These are phyloP conservation scores for Centella asiatica DNA, from an alignment of 129 eudicot genomes.

Conservation along the genomic window DNA sequence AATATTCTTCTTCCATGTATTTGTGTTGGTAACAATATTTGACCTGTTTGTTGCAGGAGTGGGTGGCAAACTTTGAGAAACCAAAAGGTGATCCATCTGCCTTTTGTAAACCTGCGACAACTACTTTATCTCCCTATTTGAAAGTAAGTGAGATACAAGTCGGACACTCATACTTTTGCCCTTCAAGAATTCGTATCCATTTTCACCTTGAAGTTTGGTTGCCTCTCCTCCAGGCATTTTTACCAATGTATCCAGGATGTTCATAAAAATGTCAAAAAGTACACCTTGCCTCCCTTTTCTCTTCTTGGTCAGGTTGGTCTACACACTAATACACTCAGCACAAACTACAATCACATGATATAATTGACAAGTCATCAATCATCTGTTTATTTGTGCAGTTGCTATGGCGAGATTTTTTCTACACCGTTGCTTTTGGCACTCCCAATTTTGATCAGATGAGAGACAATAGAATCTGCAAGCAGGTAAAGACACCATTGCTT, in stretches of 20 bases:
- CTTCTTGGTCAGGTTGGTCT: conserved; percentile 73
- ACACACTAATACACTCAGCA: no score
- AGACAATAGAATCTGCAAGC: conserved; percentile 76
- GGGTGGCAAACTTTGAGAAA: conserved; percentile 94
- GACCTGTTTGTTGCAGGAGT: conserved; percentile 41
- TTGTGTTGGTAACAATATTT: no score
- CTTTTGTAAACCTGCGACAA: conserved; percentile 69
- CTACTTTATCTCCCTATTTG: conserved; percentile 75
- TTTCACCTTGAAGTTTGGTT: conserved; percentile 66
- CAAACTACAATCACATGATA: no score
- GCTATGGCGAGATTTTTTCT: conserved; percentile 85
- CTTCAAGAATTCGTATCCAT: conserved; percentile 19
- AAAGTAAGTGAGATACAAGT: conserved; percentile 43
- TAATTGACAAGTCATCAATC: no score
- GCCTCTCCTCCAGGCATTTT: conserved; percentile 79
- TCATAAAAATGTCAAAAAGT: conserved; percentile 45
- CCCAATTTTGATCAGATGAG: conserved; percentile 77
- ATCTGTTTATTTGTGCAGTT: conserved; percentile 43
- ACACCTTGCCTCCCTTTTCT: conserved; percentile 89
- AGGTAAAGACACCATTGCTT: conserved; percentile 37
- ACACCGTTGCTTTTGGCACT: conserved; percentile 79
- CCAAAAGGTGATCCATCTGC: conserved; percentile 89
- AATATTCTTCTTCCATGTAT: background rate
- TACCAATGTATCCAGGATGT: conserved; percentile 66
- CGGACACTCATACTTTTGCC: background rate